phyloP scores from a whole-genome alignment of 306 rosid species.

The Spatholobus suberectus region DNA sequence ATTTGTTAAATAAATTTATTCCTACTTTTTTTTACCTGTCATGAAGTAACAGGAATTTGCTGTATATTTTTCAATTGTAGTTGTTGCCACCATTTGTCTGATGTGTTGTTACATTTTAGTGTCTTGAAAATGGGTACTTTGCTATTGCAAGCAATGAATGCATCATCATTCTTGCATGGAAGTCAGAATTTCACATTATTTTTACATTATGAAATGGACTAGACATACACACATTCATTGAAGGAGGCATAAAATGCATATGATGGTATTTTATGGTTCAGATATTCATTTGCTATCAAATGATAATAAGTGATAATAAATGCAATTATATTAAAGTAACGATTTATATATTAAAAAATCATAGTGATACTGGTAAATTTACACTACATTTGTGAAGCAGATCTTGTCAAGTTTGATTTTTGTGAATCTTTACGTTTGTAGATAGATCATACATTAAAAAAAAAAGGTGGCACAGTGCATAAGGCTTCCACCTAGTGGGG shows the following conservation, averaged over 20 bases:
- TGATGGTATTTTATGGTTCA: constrained; percentile 27
- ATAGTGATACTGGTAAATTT: not conserved
- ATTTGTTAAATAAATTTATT: constrained; percentile 11
- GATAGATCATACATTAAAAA: not conserved
- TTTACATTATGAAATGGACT: not conserved
- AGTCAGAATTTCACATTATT: not conserved
- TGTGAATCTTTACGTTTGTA: constrained; percentile 1
- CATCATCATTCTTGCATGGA: not conserved
- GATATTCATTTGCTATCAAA: constrained; percentile 12
- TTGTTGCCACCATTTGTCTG: not conserved
- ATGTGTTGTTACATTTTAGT: constrained; percentile 2
- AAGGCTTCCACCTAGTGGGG: not conserved
- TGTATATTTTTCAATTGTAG: constrained; percentile 2
- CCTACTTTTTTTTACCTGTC: not conserved
- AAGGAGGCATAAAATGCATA: constrained; percentile 8
- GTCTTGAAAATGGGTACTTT: constrained; percentile 5
- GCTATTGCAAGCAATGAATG: not conserved
- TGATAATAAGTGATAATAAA: constrained; percentile 19
- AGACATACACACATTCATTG: constrained; percentile 11
- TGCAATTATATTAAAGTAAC: constrained; percentile 13
- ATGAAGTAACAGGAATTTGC: constrained; percentile 6
- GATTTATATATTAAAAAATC: constrained; percentile 7
- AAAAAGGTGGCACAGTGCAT: not conserved
- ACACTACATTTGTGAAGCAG: not conserved
- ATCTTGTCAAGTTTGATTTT: not conserved